These are phyloP conservation scores for Melanogaster broomeanus DNA, from an alignment of 768 basidiomycete genomes.

Conservation along the genomic window DNA sequence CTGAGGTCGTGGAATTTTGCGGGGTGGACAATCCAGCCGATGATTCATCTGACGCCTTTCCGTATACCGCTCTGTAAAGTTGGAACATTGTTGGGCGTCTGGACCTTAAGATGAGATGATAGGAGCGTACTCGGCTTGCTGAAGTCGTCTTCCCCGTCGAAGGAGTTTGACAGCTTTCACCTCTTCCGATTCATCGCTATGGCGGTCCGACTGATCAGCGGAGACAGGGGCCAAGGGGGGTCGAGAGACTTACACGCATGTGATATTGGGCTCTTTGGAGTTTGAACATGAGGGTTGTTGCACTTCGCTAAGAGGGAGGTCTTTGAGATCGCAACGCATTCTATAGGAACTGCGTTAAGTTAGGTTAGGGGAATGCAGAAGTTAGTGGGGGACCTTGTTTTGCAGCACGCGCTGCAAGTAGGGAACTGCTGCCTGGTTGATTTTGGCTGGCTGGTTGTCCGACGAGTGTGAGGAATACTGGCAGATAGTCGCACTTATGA, in stretches of 20 bases:
- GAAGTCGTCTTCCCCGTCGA: slow-evolving; percentile 73
- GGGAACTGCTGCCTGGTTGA: slow-evolving; percentile 83
- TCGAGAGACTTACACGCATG: slow-evolving; percentile 79
- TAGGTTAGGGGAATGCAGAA: background rate
- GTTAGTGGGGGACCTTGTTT: slow-evolving; percentile 61
- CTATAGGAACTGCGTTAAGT: slow-evolving; percentile 37
- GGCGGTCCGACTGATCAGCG: slow-evolving; percentile 8
- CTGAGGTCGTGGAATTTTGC: slow-evolving; percentile 18
- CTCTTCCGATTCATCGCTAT: slow-evolving; percentile 88
- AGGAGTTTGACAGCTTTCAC: slow-evolving; percentile 89
- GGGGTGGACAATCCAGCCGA: slow-evolving; percentile 16
- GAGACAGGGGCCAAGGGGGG: background rate
- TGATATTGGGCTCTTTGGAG: slow-evolving; percentile 83
- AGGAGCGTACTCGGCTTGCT: slow-evolving; percentile 76
- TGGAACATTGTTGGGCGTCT: slow-evolving; percentile 4
- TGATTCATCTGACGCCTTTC: slow-evolving; percentile 57
- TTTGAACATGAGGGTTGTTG: slow-evolving; percentile 77
- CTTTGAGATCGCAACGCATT: slow-evolving; percentile 93
- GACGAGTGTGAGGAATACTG: slow-evolving; percentile 42
- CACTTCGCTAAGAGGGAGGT: slow-evolving; percentile 54
- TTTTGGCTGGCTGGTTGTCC: slow-evolving; percentile 64
- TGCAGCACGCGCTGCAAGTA: slow-evolving; percentile 93
- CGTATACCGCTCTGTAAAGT: slow-evolving; percentile 68
- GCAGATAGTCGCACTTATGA: too few species aligned
- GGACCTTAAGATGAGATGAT: slow-evolving; percentile 1